Evolutionary conservation across 306 rosid genomes (phyloP), one percentile per base, ranked within the genome.

Genomic region (Prunus davidiana): DNA sequence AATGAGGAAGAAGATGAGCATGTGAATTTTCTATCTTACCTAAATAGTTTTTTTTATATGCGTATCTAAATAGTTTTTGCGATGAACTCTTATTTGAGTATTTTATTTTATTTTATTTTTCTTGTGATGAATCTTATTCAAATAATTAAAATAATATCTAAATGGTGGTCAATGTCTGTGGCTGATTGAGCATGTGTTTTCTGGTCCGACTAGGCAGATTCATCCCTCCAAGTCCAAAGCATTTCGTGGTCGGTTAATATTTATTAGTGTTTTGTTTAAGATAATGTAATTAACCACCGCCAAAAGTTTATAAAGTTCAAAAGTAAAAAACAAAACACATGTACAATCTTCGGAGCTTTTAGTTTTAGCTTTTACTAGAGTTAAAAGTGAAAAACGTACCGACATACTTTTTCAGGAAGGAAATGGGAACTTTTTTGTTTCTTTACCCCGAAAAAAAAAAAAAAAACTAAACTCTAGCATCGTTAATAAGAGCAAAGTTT

Each of bases 211-310:
- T 54, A 34, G 75, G 65, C 12, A 56, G 5, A 72, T 74, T 63
- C 46, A 16, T 18, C 61, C 28, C 12, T 61, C 70, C 30, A 62
- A 27, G 22, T 73, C 77, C 68, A 43, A 73, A 58, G 77, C 55
- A 41, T 43, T 34, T 28, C 9, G 51, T 58, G 68, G 77, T 73
- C 68, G 77, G 58, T 73, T 60, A 46, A 69, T 13, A 14, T 70
- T 52, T 13, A 16, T 27, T 7, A 50, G 30, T 20, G 2, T 20
- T 20, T 22, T 57, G 18, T 70, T 69, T 0, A 18, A 52, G 74
- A 70, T 70, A 70, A 70, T 41, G 25, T 50, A 51, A 10, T 27
- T 12, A 51, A 69, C 38, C 56, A 70, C 74, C 6, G 38, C 62
- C 22, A 24, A 56, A 52, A 20, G 28, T 56, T 8, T 27, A 51